Evolutionary conservation across 169 alveolate species (phyloP).

Genomic region (Plasmodium yoelii): DNA sequence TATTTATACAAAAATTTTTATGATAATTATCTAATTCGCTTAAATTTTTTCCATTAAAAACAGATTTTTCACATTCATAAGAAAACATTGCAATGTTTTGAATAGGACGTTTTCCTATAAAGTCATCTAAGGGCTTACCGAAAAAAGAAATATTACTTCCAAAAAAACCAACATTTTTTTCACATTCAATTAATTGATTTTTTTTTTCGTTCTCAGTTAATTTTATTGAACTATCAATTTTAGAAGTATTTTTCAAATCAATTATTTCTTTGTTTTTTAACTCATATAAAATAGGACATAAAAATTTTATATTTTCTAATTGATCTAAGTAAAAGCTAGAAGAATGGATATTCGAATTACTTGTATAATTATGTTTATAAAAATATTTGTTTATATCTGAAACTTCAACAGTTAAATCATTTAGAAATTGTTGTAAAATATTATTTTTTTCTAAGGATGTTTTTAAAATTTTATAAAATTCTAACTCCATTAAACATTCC

Average conservation of each 20-base stretch:
- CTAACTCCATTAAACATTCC: constrained; percentile 46
- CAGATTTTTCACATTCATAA: constrained; percentile 72
- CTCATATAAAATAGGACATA: constrained; percentile 55
- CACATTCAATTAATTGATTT: constrained; percentile 26
- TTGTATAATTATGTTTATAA: constrained; percentile 40
- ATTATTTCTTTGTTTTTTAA: constrained; percentile 32
- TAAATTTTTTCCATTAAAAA: constrained; percentile 33
- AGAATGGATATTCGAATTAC: constrained; percentile 57
- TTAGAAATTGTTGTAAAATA: constrained; percentile 23
- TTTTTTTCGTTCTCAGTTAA: constrained; percentile 12
- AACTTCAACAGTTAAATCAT: constrained; percentile 25
- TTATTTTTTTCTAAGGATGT: constrained; percentile 34
- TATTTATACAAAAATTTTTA: constrained; percentile 47
- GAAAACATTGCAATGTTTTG: constrained; percentile 65
- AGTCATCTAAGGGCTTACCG: constrained; percentile 47
- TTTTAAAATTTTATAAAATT: constrained; percentile 44
- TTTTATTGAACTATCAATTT: constrained; percentile 28
- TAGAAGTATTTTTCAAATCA: constrained; percentile 20
- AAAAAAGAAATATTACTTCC: constrained; percentile 36
- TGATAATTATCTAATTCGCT: constrained; percentile 51
- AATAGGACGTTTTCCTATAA: constrained; percentile 42
- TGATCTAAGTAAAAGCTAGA: constrained; percentile 46
- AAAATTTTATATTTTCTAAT: constrained; percentile 14
- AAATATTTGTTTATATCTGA: constrained; percentile 31
- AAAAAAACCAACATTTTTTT: constrained; percentile 41